Base-by-base conservation (phyloP, 805 yeast genomes). In the Metschnikowia vanudenii region DNA sequence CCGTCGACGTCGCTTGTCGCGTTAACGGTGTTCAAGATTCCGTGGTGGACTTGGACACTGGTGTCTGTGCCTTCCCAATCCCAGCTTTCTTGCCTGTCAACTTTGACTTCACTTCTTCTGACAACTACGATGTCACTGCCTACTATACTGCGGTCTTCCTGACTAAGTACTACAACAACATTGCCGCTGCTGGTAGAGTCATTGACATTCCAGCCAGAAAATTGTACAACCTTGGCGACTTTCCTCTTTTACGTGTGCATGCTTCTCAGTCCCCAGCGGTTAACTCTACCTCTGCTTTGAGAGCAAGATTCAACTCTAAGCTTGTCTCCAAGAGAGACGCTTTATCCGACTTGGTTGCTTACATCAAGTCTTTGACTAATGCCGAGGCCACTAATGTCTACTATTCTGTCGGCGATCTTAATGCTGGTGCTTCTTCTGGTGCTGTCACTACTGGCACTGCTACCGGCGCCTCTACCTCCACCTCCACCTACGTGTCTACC, bases 241-340 rank as follows among this genome's bases (percentile, higher is more conserved):
- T 55, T 46, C 58, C 66, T 16, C 48, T 64, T 31, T 67, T 41
- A 67, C 65, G 61, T 37, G 67, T 69, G 40, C 65, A 59, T 50
- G 53, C 46, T 13, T 56, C 57, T 30, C 44, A 58, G 51, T 39
- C 57, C 13, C 68, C 72, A 39, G 58, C 62, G 32, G 52, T 67
- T 29, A 71, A 71, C 67, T 69, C 75, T 33, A 67, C 75, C 52
- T 64, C 67, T 49, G 69, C 69, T 31, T 56, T 68, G 59, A 68
- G 69, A 62, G 70, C 60, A 60, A 68, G 75, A 67, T 55, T 55
- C 54, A 46, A 46, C 52, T 36, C 55, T 10, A 43, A 55, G 41
- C 61, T 67, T 45, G 56, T 63, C 48, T 56, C 55, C 50, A 60
- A 61, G 56, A 68, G 68, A 60, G 74, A 65, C 50, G 71, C 45